Evolutionary conservation across 371 early-diverging fungal genomes (phyloP), one percentile per base, ranked within the genome.

Genomic region (Zopfochytrium polystomum): DNA sequence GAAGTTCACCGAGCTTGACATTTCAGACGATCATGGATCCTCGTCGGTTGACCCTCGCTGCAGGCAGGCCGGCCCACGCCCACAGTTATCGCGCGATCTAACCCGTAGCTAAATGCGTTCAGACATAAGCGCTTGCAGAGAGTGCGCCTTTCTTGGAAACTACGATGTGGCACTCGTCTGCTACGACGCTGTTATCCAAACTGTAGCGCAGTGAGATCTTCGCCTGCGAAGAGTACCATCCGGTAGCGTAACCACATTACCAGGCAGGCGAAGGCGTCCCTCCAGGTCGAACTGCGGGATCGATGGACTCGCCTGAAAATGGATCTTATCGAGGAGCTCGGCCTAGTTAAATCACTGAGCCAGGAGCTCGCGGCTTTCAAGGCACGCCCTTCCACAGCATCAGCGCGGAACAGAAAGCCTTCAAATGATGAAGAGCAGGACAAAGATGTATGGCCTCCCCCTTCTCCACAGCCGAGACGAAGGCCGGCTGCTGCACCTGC

Each of bases 101-200:
- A n/a, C n/a, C n/a, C n/a, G n/a, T n/a, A n/a, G n/a, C n/a, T n/a
- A n/a, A n/a, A n/a, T n/a, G n/a, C n/a, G n/a, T n/a, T n/a, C n/a
- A n/a, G n/a, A n/a, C n/a, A n/a, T n/a, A n/a, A n/a, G n/a, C n/a
- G n/a, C n/a, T n/a, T 67, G 72, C 26, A 63, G 83, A 9, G 81
- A 82, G 62, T 71, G 78, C 62, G 83, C 83, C 0, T 55, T 79
- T 15, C 66, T 80, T 25, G 83, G 83, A 20, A 71, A 78, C 61
- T 82, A 82, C 56, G 79, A 75, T 22, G 60, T 68, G 30, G 72
- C 81, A 0, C 59, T 80, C 15, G 49, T 81, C 29, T 72, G 78
- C 56, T 77, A 70, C 58, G 80, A 80, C 52, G 55, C 69, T 20
- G 71, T 77, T 30, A 58, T 79, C n/a, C 63, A 72, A 43, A 75